Percentiles rank a stretch among this genome's conserved stretches.
Conservation (phyloP, 495 filamentous ascomycete genomes). For the Hypoxylon lienhwacheense region DNA sequence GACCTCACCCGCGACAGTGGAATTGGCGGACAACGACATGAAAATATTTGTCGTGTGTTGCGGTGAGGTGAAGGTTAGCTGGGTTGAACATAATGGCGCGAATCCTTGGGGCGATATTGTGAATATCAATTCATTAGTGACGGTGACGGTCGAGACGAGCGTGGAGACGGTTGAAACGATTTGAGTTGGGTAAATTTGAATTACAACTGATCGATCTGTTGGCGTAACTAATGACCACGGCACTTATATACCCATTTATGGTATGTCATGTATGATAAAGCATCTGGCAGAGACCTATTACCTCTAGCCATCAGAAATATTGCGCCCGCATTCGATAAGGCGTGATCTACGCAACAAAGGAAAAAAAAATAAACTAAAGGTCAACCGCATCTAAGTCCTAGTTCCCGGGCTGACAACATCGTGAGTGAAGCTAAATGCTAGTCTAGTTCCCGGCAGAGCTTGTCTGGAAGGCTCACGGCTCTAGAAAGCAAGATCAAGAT, state of each 20-base stretch:
- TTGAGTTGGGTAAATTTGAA: conserved; percentile 9
- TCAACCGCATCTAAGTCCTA: too few species aligned
- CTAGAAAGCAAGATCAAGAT: too few species aligned
- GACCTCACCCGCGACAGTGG: conserved; percentile 34
- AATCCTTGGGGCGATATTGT: conserved; percentile 36
- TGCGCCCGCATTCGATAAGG: not conserved
- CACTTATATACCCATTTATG: conserved; percentile 14
- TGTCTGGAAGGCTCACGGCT: too few species aligned
- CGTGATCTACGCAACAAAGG: not conserved
- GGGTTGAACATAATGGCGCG: conserved; percentile 30
- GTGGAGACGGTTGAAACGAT: conserved; percentile 19
- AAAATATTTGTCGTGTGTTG: conserved; percentile 39
- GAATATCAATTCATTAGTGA: conserved; percentile 33
- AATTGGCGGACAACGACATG: conserved; percentile 24
- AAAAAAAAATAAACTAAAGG: too few species aligned
- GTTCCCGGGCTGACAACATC: too few species aligned
- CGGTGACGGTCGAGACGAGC: conserved; percentile 28
- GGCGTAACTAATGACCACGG: conserved; percentile 20
- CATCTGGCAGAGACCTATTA: too few species aligned
- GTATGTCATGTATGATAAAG: conserved; percentile 2
- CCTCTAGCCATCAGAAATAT: too few species aligned
- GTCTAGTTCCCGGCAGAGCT: too few species aligned
- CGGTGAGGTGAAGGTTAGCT: conserved; percentile 36
- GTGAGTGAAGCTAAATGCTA: too few species aligned
- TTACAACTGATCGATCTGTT: conserved; percentile 13